These are phyloP conservation scores for Nemania diffusa DNA, from an alignment of 2,329 filamentous ascomycete genomes.

Conservation along the genomic window DNA sequence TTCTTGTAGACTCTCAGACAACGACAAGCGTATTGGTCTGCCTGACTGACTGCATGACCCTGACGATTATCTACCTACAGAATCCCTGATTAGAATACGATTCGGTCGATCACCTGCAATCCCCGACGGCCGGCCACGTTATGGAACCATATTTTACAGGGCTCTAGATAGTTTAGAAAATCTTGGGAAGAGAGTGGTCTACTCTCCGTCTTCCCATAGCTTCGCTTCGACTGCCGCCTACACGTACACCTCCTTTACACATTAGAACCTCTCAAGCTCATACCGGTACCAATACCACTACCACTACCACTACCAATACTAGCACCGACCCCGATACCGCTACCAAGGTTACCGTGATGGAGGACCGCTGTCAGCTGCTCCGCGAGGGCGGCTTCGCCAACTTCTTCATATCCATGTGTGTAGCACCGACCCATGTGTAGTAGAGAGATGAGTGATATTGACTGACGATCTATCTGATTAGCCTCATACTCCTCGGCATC, in stretches of 20 bases:
- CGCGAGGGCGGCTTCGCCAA: slow-evolving; percentile 64
- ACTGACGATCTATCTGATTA: slow-evolving; percentile 48
- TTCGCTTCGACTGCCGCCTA: not conserved
- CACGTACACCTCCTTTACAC: not conserved
- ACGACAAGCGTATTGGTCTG: not conserved
- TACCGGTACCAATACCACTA: no score
- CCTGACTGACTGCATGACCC: not conserved
- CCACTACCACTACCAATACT: not conserved
- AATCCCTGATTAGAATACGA: not conserved
- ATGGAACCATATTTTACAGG: not conserved
- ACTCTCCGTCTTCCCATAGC: not conserved
- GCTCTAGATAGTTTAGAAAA: not conserved
- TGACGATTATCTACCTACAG: not conserved
- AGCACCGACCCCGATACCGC: not conserved
- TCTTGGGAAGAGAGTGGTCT: not conserved
- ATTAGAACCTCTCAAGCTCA: no score
- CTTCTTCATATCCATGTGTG: slow-evolving; percentile 66
- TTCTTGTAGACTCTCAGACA: no score
- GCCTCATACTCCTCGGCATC: slow-evolving; percentile 85
- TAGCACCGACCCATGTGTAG: slow-evolving; percentile 12
- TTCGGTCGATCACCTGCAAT: slow-evolving; percentile 23
- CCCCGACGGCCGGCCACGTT: slow-evolving; percentile 1
- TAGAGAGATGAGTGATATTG: slow-evolving; percentile 35
- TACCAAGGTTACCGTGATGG: slow-evolving; percentile 38
- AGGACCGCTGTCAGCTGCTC: slow-evolving; percentile 62